Percentiles rank a stretch among this genome's conserved stretches.
These are phyloP conservation scores for Cladosporium velox DNA, from an alignment of 2,329 filamentous ascomycete species.

Conservation along the genomic window DNA sequence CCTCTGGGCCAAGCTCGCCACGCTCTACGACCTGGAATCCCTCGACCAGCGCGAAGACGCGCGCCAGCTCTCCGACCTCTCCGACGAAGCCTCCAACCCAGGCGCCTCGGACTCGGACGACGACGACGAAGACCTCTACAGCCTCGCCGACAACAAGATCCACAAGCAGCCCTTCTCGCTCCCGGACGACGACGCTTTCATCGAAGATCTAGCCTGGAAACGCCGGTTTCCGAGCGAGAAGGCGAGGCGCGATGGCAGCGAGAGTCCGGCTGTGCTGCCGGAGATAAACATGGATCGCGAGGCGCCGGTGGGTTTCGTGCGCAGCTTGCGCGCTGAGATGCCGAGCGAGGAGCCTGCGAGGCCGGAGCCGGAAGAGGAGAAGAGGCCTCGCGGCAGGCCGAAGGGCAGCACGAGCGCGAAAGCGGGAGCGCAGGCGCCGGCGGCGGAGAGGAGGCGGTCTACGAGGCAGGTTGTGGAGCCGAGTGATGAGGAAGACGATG, in stretches of 20 bases:
- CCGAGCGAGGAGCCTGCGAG: constrained; percentile 26
- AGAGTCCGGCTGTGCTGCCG: constrained; percentile 32
- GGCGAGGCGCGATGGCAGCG: constrained; percentile 26
- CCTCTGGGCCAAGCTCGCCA: constrained; percentile 85
- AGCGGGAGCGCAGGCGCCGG: constrained; percentile 22
- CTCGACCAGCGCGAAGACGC: constrained; percentile 80
- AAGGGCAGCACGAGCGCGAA: constrained; percentile 24
- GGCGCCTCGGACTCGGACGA: constrained; percentile 37
- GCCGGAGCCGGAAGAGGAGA: constrained; percentile 24
- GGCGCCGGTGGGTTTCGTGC: constrained; percentile 37
- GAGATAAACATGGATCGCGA: constrained; percentile 37
- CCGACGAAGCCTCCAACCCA: background rate
- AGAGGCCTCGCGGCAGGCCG: constrained; percentile 22
- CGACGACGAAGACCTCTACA: constrained; percentile 42
- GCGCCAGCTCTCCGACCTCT: constrained; percentile 52
- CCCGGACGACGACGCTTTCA: constrained; percentile 39
- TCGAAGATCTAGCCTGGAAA: constrained; percentile 46
- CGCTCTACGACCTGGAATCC: constrained; percentile 80
- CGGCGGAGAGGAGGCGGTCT: constrained; percentile 24
- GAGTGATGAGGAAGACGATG: constrained; percentile 30
- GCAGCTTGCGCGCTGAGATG: constrained; percentile 31
- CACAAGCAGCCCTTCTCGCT: constrained; percentile 46
- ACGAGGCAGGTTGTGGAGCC: constrained; percentile 27
- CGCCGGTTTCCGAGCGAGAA: constrained; percentile 34
- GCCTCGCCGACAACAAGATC: constrained; percentile 39